Conservation (phyloP, 495 filamentous ascomycete genomes). For the Amphirosellinia nigrospora region DNA sequence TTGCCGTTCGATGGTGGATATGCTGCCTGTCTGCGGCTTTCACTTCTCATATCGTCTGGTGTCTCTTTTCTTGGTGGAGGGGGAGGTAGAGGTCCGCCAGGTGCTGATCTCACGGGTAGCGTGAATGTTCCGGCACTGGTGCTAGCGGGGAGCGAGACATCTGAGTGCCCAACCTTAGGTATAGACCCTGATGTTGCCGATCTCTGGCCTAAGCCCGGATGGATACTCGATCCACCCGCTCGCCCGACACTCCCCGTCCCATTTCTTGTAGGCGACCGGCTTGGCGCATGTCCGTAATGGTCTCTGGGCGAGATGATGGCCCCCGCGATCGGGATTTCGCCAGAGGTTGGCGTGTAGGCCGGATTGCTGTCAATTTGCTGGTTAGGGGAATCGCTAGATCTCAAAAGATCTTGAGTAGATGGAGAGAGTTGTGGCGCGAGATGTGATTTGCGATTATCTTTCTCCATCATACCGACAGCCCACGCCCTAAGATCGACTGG, state of each 20-base stretch:
- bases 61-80: slow-evolving; percentile 53
- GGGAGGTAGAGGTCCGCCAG: slow-evolving; percentile 50
- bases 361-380: slow-evolving; percentile 42
- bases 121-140: slow-evolving; percentile 46
- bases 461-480: slow-evolving; percentile 89
- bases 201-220: slow-evolving; percentile 59
- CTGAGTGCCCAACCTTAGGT: slow-evolving; percentile 42
- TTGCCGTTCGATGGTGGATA: slow-evolving; percentile 45
- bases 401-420: slow-evolving; percentile 62
- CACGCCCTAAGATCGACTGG: slow-evolving; percentile 89
- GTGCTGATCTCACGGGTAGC: slow-evolving; percentile 56
- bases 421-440: slow-evolving; percentile 71
- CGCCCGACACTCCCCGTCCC: slow-evolving; percentile 47
- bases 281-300: slow-evolving; percentile 44
- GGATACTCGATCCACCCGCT: slow-evolving; percentile 49
- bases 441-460: slow-evolving; percentile 90
- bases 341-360: slow-evolving; percentile 64
- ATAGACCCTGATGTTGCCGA: slow-evolving; percentile 52
- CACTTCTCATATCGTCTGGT: slow-evolving; percentile 45
- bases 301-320: slow-evolving; percentile 53
- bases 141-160: slow-evolving; percentile 35
- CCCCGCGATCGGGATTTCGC: slow-evolving; percentile 69
- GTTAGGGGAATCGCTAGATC: slow-evolving; percentile 58
- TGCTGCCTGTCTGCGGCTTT: slow-evolving; percentile 47
- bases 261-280: slow-evolving; percentile 52